These are phyloP conservation scores for Lepidopterella palustris DNA, from an alignment of 495 filamentous ascomycete species.

Conservation along the genomic window DNA sequence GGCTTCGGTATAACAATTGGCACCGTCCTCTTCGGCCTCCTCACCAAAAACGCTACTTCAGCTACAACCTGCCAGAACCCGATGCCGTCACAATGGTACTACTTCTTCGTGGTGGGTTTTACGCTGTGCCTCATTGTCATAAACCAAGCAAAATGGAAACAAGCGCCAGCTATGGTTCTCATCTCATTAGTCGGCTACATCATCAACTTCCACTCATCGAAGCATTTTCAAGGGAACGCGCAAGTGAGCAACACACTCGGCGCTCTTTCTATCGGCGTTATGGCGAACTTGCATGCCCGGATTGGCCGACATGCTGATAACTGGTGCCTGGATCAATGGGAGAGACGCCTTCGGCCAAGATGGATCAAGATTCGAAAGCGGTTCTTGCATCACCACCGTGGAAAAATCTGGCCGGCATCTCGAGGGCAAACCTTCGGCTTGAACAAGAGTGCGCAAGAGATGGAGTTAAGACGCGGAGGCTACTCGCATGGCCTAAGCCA, in stretches of 20 bases:
- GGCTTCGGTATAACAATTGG: constrained; percentile 97
- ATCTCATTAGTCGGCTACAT: constrained; percentile 81
- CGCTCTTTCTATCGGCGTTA: constrained; percentile 76
- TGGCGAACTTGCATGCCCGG: constrained; percentile 83
- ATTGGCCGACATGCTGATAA: constrained; percentile 44
- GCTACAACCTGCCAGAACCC: constrained; percentile 64
- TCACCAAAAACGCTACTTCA: constrained; percentile 68
- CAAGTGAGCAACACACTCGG: constrained; percentile 81
- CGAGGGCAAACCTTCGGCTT: too few species aligned
- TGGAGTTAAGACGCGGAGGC: too few species aligned
- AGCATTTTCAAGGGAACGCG: constrained; percentile 65
- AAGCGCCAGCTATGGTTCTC: constrained; percentile 76
- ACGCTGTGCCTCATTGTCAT: constrained; percentile 75
- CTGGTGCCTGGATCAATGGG: constrained; percentile 34
- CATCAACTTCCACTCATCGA: constrained; percentile 74
- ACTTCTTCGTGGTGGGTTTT: constrained; percentile 73
- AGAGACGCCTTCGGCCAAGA: constrained; percentile 25
- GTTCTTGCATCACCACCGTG: constrained; percentile 3
- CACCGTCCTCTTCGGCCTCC: constrained; percentile 77
- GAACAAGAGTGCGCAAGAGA: too few species aligned
- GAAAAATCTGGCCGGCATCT: too few species aligned
- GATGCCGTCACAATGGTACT: constrained; percentile 55
- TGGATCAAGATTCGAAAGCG: constrained; percentile 15
- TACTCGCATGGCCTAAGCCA: too few species aligned
- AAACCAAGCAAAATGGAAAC: constrained; percentile 86